Evolutionary conservation across 2,329 filamentous ascomycete genomes (phyloP).

Genomic region (Cercospora sojina): DNA sequence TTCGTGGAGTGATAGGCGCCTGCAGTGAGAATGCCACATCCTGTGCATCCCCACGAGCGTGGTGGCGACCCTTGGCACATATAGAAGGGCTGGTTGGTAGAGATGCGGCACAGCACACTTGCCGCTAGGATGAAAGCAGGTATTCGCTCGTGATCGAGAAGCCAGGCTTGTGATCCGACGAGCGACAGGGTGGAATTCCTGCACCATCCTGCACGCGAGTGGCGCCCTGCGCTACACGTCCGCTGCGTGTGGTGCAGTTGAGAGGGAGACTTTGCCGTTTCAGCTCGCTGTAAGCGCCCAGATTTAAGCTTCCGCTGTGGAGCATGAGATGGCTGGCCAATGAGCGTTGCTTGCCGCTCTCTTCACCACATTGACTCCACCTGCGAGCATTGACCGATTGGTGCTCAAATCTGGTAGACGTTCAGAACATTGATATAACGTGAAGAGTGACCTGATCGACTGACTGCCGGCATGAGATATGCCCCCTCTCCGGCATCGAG

Average conservation of each 20-base stretch:
- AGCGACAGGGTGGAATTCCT: not conserved
- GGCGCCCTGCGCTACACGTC: slow-evolving; percentile 3
- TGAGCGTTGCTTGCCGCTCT: not conserved
- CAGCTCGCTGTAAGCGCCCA: slow-evolving; percentile 9
- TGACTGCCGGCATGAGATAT: not conserved
- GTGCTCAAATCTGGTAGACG: not conserved
- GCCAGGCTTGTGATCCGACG: not conserved
- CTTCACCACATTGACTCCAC: not conserved
- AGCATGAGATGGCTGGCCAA: not conserved
- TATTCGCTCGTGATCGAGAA: not conserved
- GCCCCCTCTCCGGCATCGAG: not conserved
- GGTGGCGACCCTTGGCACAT: slow-evolving; percentile 3
- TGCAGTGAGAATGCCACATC: slow-evolving; percentile 8
- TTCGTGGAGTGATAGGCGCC: slow-evolving; percentile 7
- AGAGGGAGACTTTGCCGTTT: slow-evolving; percentile 7
- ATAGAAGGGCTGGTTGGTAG: slow-evolving; percentile 2
- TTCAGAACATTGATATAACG: not conserved
- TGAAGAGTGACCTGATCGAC: not conserved
- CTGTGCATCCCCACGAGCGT: slow-evolving; percentile 8
- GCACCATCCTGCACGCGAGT: slow-evolving; percentile 4
- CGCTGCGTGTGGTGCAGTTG: not conserved
- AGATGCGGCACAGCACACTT: not conserved
- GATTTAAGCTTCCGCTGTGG: slow-evolving; percentile 1
- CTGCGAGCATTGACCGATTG: not conserved
- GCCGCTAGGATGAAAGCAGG: slow-evolving; percentile 1